phyloP scores from a whole-genome alignment of 805 yeast genomes.

The Metschnikowia aberdeeniae region DNA sequence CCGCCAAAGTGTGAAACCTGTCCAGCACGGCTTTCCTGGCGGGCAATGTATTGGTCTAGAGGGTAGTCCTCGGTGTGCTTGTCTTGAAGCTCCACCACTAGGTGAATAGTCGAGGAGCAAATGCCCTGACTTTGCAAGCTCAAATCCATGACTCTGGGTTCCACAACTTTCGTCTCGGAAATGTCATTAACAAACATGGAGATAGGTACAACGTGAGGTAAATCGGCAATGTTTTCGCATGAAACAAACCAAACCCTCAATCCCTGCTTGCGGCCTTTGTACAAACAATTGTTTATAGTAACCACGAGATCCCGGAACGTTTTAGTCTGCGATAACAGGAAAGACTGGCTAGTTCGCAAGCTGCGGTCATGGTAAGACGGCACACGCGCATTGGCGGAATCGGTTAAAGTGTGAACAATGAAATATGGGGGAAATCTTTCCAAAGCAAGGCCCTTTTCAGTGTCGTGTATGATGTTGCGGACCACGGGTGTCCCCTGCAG shows the following conservation, averaged over 20 bases:
- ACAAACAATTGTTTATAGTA: conserved; percentile 20
- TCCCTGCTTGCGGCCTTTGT: conserved; percentile 17
- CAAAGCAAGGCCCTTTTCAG: conserved; percentile 25
- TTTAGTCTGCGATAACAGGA: conserved; percentile 29
- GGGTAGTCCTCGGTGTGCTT: conserved; percentile 19
- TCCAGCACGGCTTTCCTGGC: neutral
- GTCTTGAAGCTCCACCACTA: conserved; percentile 27
- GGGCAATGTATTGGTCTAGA: conserved; percentile 17
- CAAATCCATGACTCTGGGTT: conserved; percentile 18
- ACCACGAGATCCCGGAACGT: conserved; percentile 33
- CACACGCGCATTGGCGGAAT: conserved; percentile 8
- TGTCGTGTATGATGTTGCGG: conserved; percentile 26
- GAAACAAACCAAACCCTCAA: conserved; percentile 39
- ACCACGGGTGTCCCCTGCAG: conserved; percentile 34
- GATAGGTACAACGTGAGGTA: conserved; percentile 23
- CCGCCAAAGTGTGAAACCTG: conserved; percentile 29
- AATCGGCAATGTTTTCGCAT: conserved; percentile 19
- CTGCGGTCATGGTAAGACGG: conserved; percentile 7
- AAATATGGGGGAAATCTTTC: conserved; percentile 38
- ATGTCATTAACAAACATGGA: conserved; percentile 28
- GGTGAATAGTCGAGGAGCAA: conserved; percentile 20
- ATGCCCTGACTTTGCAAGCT: conserved; percentile 32
- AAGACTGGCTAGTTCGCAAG: conserved; percentile 4
- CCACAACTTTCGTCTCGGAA: conserved; percentile 26
- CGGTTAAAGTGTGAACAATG: conserved; percentile 30